A percentile compares a stretch with the other conserved stretches of the same genome.
phyloP scores from a whole-genome alignment of 164 flowering plant genomes.

The Echeveria elegans region DNA sequence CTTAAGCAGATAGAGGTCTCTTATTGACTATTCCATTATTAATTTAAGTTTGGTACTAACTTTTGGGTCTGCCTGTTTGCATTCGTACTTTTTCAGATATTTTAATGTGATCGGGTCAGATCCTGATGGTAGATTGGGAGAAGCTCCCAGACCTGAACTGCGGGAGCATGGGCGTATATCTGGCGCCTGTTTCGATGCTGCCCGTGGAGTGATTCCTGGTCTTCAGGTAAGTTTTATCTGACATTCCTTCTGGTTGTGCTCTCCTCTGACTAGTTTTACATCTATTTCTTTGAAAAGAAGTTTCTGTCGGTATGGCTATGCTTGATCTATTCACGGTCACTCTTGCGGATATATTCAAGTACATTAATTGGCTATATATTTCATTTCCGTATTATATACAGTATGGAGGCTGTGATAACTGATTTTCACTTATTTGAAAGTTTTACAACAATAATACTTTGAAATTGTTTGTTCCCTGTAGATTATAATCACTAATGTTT shows the following conservation, averaged over 20 bases:
- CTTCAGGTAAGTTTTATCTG: slow-evolving; percentile 57
- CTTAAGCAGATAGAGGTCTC: background rate
- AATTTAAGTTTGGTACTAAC: background rate
- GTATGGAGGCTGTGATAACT: no score
- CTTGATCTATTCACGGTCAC: no score
- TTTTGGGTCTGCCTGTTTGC: background rate
- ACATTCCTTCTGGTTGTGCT: background rate
- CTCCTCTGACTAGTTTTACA: no score
- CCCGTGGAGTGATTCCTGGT: slow-evolving; percentile 69
- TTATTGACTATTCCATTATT: background rate
- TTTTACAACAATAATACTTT: no score
- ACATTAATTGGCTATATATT: no score
- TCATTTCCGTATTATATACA: no score
- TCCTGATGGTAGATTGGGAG: slow-evolving; percentile 91
- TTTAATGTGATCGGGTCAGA: slow-evolving; percentile 99
- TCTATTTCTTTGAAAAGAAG: no score
- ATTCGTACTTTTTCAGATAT: slow-evolving; percentile 45
- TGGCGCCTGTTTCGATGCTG: slow-evolving; percentile 99
- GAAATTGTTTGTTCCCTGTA: no score
- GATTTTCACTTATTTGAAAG: no score
- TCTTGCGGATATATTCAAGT: no score
- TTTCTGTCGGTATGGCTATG: no score
- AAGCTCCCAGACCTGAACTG: slow-evolving; percentile 93
- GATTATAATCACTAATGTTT: background rate
- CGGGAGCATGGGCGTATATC: slow-evolving; percentile 98